phyloP scores from a whole-genome alignment of 1,284 basidiomycete genomes.

The Schizophyllum amplum region DNA sequence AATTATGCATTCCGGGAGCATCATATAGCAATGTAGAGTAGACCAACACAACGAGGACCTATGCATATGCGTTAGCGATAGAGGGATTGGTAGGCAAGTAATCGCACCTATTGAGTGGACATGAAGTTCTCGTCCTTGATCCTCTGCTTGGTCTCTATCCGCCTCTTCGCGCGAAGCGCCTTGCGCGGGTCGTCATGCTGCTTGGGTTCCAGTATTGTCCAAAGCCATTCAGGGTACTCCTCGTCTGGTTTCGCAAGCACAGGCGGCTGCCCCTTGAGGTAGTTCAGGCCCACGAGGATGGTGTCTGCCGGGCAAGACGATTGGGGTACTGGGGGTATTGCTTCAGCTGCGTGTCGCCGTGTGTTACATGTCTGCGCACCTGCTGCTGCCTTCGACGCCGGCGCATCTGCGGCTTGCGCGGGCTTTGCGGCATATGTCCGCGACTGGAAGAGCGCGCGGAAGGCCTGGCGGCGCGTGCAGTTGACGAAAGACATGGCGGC shows the following conservation, averaged over 20 bases:
- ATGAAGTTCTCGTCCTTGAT: constrained; percentile 75
- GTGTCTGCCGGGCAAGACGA: constrained; percentile 69
- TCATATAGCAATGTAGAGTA: neutral
- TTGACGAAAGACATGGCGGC: neutral
- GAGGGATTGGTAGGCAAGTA: neutral
- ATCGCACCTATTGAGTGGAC: constrained; percentile 47
- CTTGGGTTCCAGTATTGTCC: constrained; percentile 63
- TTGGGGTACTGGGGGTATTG: constrained; percentile 14
- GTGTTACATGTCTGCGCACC: neutral
- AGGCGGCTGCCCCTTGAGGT: constrained; percentile 77
- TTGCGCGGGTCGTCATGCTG: constrained; percentile 56
- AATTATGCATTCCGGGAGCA: neutral
- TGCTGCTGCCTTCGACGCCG: neutral
- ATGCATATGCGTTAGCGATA: neutral
- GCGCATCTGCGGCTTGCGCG: neutral
- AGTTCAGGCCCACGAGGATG: constrained; percentile 68
- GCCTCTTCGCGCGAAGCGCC: constrained; percentile 52
- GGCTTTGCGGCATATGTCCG: neutral
- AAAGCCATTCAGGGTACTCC: constrained; percentile 87
- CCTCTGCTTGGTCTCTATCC: constrained; percentile 51
- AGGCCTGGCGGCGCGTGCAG: neutral
- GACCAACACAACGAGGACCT: neutral
- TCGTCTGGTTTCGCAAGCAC: constrained; percentile 78
- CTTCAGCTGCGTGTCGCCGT: neutral
- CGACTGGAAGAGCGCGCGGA: neutral